A percentile compares a stretch with the other conserved stretches of the same genome.
phyloP scores from a whole-genome alignment of 2,329 filamentous ascomycete genomes.

The Didymella sp. region DNA sequence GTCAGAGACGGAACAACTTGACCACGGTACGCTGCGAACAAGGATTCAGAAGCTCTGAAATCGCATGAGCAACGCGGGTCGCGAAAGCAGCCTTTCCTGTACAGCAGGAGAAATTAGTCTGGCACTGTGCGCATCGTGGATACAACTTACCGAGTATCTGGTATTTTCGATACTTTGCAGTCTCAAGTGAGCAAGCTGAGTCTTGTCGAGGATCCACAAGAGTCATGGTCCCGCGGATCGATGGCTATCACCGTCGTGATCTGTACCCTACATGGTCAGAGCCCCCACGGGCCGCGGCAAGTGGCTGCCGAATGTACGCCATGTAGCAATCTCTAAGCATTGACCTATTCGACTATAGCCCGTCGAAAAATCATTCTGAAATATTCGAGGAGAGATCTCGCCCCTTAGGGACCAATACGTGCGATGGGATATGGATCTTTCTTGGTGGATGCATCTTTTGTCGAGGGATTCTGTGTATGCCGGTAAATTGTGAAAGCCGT shows the following conservation, averaged over 20 bases:
- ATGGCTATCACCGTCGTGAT: slow-evolving; percentile 7
- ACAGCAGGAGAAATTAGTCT: neutral
- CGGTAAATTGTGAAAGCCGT: slow-evolving; percentile 3
- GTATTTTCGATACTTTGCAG: slow-evolving; percentile 19
- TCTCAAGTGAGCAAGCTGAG: slow-evolving; percentile 12
- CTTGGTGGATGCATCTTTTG: neutral
- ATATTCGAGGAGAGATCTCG: neutral
- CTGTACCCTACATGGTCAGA: slow-evolving; percentile 5
- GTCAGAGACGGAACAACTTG: neutral
- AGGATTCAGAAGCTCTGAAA: neutral
- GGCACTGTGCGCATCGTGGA: slow-evolving; percentile 8
- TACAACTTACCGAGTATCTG: slow-evolving; percentile 13
- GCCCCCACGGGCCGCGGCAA: slow-evolving; percentile 9
- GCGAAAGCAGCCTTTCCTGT: slow-evolving; percentile 10
- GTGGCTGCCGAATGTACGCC: slow-evolving; percentile 3
- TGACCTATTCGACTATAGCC: neutral
- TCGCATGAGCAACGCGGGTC: slow-evolving; percentile 11
- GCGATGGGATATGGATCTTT: neutral
- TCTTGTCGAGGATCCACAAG: slow-evolving; percentile 6
- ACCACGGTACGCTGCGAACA: slow-evolving; percentile 1
- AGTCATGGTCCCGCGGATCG: slow-evolving; percentile 13
- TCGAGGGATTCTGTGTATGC: neutral
- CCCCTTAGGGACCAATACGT: neutral
- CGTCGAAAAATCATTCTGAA: neutral
- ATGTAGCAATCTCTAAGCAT: neutral